phyloP scores from a whole-genome alignment of 768 basidiomycete genomes.

The Coprinopsis strossmayeri region DNA sequence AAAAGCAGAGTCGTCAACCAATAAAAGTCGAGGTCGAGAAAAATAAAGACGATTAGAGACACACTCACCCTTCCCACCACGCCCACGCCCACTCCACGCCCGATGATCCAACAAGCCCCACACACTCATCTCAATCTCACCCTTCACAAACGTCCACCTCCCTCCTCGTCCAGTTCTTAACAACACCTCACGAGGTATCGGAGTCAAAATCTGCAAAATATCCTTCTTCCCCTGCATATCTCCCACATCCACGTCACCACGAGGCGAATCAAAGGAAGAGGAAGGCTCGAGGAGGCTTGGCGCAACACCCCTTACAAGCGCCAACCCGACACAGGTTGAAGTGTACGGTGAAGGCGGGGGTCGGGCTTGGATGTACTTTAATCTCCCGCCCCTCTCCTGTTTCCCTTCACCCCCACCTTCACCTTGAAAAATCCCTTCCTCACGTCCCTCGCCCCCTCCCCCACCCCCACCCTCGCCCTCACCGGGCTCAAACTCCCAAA shows the following conservation, averaged over 20 bases:
- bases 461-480: constrained; percentile 12
- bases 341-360: constrained; percentile 48
- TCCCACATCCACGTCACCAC: not conserved
- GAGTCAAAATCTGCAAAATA: constrained; percentile 73
- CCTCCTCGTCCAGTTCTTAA: constrained; percentile 20
- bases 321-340: constrained; percentile 72
- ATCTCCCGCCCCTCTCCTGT: not conserved
- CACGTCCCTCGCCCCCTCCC: constrained; percentile 18
- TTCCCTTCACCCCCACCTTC: not conserved
- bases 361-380: constrained; percentile 53
- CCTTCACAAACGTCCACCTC: constrained; percentile 57
- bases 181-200: constrained; percentile 50
- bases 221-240: not conserved
- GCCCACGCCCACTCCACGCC: constrained; percentile 14
- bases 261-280: too few relatives aligned
- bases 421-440: not conserved
- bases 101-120: constrained; percentile 82
- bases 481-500: too few relatives aligned
- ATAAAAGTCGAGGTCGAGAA: too few relatives aligned
- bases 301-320: constrained; percentile 55
- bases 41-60: too few relatives aligned
- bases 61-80: too few relatives aligned
- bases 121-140: constrained; percentile 82
- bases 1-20: too few relatives aligned
- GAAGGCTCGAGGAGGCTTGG: constrained; percentile 11